phyloP scores from a whole-genome alignment of 768 basidiomycete species.

The Hirschioporus abietinus region DNA sequence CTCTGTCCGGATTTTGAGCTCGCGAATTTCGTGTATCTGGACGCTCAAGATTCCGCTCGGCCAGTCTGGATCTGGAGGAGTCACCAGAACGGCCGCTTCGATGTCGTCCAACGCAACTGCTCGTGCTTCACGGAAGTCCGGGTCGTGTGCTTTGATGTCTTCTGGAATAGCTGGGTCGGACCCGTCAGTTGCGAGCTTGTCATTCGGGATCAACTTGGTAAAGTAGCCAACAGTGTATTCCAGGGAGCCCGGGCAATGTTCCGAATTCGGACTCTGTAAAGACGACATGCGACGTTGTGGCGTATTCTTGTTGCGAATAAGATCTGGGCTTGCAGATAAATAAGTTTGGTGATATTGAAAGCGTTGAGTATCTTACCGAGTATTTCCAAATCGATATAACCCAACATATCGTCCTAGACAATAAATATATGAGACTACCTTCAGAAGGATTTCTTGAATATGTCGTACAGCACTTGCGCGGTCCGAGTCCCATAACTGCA shows the following conservation, averaged over 20 bases:
- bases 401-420: constrained; percentile 41
- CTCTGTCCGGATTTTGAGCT: constrained; percentile 52
- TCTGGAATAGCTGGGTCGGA: constrained; percentile 30
- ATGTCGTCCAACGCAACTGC: constrained; percentile 38
- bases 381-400: constrained; percentile 38
- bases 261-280: constrained; percentile 24
- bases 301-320: constrained; percentile 23
- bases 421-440: not conserved
- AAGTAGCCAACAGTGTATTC: constrained; percentile 50
- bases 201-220: constrained; percentile 33
- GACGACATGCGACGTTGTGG: constrained; percentile 20
- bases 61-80: constrained; percentile 55
- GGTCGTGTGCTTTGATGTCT: constrained; percentile 27
- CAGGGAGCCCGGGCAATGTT: constrained; percentile 30
- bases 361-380: constrained; percentile 11
- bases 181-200: constrained; percentile 25
- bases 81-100: constrained; percentile 33
- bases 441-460: constrained; percentile 1
- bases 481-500: constrained; percentile 76
- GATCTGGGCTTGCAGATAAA: constrained; percentile 6
- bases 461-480: constrained; percentile 23
- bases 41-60: constrained; percentile 63
- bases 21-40: constrained; percentile 59
- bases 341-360: not conserved
- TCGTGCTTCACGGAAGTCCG: constrained; percentile 49